Base-by-base conservation (phyloP, 805 yeast genomes). In the Kodamaea hsintzibuensis region DNA sequence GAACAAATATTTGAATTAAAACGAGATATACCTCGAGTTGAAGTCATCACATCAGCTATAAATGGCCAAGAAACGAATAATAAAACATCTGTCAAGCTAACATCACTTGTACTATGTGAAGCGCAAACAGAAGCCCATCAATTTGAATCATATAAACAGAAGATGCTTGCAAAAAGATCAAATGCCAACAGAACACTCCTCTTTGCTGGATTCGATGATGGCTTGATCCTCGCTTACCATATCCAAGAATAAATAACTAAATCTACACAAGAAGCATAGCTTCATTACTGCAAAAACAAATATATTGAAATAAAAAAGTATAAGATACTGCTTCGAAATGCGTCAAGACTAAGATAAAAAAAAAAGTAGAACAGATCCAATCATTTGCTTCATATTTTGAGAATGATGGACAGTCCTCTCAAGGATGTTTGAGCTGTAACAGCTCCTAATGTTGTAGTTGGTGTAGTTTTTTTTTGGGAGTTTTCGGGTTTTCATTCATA, bases 171-270 rank as follows among this genome's bases (percentile, higher is more conserved):
- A 7, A 47, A 19, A 18, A 56, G 25, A 39, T 60, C 10, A 54
- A 50, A 47, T 30, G 49, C 16, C 57, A 48, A 38, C 55, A 59
- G 50, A 59, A 60, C 49, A 3, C 66, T 76, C 61, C 56, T 82
- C 1, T 78, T 82, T 4, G 74, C 77, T 1, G 88, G 83, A 0
- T 83, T 79, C 47, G 81, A 79, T 49, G 86, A 84, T 57, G 86
- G 87, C 2, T 70, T 82, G 2, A 70, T 84, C 1, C 72, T 71
- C 10, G 64, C 81, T 9, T 79, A 75, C 62, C 59, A 59, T n/a
- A 22, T 40, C 7, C 22, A 16, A 14, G 25, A 17, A 3, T 14
- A 7, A 39, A n/a, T 39, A 39, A 22, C 17, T 39, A 16, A 10
- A 17, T 13, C 19, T 40, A 14, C 25, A 16, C 5, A 7, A 17